Evolutionary conservation across 108 stramenopile genomes (phyloP), one percentile per base, ranked within the genome.

Genomic region (Skeletonema grethae): DNA sequence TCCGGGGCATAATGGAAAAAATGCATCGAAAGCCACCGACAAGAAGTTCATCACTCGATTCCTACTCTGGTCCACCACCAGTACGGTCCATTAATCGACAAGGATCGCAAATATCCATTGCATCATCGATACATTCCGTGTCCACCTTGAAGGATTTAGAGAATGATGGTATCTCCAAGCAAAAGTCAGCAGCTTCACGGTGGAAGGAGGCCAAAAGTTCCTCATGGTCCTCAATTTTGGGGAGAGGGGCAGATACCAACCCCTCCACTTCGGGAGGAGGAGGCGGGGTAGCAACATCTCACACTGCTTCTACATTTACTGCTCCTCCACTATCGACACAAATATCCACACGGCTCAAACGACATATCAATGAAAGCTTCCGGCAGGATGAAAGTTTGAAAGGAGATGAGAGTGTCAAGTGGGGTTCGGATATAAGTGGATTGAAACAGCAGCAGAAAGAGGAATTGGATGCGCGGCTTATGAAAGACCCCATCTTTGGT

Each of bases 401-500:
- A 63, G 53, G 58, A 25, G 20, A 60, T 32, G 25, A 28, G 1
- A 28, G 25, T 28, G 25, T 28, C 25, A 28, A 28, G 25, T 28
- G 25, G 25, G 25, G 32, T 35, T 24, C 38, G 4, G 36, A 12
- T 35, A 13, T 13, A 43, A 16, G 15, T n/a, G 38, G 4, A 20
- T 20, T 13, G 36, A 63, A 63, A 38, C 41, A 30, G 1, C 64
- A 65, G 29, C 48, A 66, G n/a, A 12, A 53, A n/a, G 30, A 25
- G 29, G 65, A 25, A 30, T 48, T 30, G 0, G 46, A 66, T 32
- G 20, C 31, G 9, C 46, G 75, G 24, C 67, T 69, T 5, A 11
- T 36, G 11, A 53, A 57, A 28, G 75, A 76, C 39, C 68, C 75
- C 5, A 39, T 76, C 25, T 76, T 76, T 63, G 75, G 75, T 39